Conservation (phyloP, 2,329 filamentous ascomycete genomes). For the Claviceps cyperi region DNA sequence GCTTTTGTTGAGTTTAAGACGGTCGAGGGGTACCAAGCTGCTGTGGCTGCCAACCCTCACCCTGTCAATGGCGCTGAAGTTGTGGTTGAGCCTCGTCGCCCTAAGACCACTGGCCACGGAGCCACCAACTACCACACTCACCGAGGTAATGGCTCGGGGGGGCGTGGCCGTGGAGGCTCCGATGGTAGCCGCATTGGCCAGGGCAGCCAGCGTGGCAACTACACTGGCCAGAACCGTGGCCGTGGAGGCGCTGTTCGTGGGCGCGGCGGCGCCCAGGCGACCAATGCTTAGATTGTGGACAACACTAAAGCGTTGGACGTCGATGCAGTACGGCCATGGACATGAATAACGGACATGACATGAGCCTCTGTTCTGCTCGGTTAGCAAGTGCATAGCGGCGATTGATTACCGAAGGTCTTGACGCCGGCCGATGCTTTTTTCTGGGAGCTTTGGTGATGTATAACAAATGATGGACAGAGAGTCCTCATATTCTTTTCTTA, state of each 20-base stretch:
- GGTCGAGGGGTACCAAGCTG: constrained; percentile 66
- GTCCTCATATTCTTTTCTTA: background rate
- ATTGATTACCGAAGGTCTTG: background rate
- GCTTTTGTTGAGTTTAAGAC: constrained; percentile 91
- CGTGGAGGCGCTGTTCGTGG: constrained; percentile 53
- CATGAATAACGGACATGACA: background rate
- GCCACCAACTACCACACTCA: constrained; percentile 51
- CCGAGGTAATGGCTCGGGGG: constrained; percentile 41
- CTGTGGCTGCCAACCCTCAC: constrained; percentile 73
- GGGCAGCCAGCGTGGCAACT: constrained; percentile 49
- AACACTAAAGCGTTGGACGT: background rate
- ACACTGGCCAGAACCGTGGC: constrained; percentile 49
- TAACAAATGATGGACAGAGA: constrained; percentile 10
- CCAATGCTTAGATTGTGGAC: constrained; percentile 31
- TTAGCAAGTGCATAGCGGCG: background rate
- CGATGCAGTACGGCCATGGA: background rate
- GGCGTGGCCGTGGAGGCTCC: constrained; percentile 52
- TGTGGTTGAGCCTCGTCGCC: constrained; percentile 75
- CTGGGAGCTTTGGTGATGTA: background rate
- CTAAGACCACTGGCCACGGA: constrained; percentile 56
- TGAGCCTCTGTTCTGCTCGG: background rate
- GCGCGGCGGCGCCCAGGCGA: constrained; percentile 43
- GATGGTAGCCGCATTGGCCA: constrained; percentile 47
- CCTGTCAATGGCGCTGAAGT: constrained; percentile 70
- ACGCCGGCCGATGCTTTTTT: background rate